Evolutionary conservation across 2,329 filamentous ascomycete genomes (phyloP), one percentile per base, ranked within the genome.

Genomic region (Fusarium nodosum): DNA sequence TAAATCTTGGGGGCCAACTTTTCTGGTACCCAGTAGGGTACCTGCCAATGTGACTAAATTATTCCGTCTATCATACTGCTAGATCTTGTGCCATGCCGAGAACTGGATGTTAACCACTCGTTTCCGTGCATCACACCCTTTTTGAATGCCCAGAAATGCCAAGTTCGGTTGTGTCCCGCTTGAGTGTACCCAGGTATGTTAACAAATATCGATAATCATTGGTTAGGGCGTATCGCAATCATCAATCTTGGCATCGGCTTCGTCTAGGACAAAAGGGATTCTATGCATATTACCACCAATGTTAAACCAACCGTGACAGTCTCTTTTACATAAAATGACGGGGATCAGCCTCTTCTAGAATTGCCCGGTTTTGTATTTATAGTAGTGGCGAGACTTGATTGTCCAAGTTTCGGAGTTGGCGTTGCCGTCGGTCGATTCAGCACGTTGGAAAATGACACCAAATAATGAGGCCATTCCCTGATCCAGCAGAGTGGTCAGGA

Each of bases 211-310:
- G 24, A 51, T 28, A 51, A n/a, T 26, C 47, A n/a, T 51, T 31
- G 28, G n/a, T 12, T 18, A 31, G 31, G 24, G 20, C n/a, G 15
- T 28, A 42, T 36, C 39, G 30, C 33, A 20, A 30, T 30, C 1
- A 28, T 26, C 24, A 50, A 4, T 50, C 46, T 18, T 47, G n/a
- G 28, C 61, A 62, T 9, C 62, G 36, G n/a, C 46, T 26, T 38
- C 22, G 26, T 20, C 61, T 30, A 26, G 39, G 24, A 12, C 45
- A 64, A 11, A 42, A 42, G 7, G 39, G 22, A 11, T 55, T 18
- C 22, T 64, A 16, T 36, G 7, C 51, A 15, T 22, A 28, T 30
- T 3, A 3, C 28, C 50, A 15, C 44, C 45, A 13, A 61, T 28
- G 7, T 45, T 51, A 7, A 56, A 2, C 6, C 46, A 26, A 8